Evolutionary conservation across 257 asterid species (phyloP), one percentile per base, ranked within the genome.

Genomic region (Paulownia fortunei): DNA sequence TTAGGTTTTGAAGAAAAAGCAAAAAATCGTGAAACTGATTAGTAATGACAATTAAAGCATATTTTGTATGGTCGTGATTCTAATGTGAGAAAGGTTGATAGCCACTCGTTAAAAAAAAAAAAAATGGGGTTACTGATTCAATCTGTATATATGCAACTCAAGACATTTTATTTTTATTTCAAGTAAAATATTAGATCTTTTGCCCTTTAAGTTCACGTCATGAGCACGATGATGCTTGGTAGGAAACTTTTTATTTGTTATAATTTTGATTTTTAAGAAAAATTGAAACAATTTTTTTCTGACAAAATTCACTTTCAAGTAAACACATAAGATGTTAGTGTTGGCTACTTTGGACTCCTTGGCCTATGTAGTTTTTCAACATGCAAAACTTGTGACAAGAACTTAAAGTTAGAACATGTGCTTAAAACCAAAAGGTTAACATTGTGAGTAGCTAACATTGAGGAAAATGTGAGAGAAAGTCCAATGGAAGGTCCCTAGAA

Each of bases 391-490:
- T 79, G 65, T 56, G 32, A 44, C 12, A 9, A 42, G 23, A 58
- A 26, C 34, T 44, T 0, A 26, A 79, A 73, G 74, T 42, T 37
- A 39, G 32, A 41, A 27, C 83, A 79, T 79, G 83, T 66, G 76
- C 12, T 56, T 13, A 41, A 49, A 15, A 65, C 7, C 39, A 27
- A 72, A 51, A 65, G 66, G 70, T 3, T 27, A 30, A 8, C 52
- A 24, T 15, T 6, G 27, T 75, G 63, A 74, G 37, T 39, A 26
- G 3, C 34, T 18, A 44, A 39, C 46, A 59, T 61, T 24, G 24
- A 78, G n/a, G 49, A n/a, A 78, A 61, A 19, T 70, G 60, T 71
- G 54, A 46, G 24, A 69, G 59, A 72, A 72, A 70, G 66, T 61
- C n/a, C 56, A 0, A 59, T 32, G 34, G 13, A 32, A 21, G 0